Evolutionary conservation across 257 asterid species (phyloP).

Genomic region (Salvia miltiorrhiza): DNA sequence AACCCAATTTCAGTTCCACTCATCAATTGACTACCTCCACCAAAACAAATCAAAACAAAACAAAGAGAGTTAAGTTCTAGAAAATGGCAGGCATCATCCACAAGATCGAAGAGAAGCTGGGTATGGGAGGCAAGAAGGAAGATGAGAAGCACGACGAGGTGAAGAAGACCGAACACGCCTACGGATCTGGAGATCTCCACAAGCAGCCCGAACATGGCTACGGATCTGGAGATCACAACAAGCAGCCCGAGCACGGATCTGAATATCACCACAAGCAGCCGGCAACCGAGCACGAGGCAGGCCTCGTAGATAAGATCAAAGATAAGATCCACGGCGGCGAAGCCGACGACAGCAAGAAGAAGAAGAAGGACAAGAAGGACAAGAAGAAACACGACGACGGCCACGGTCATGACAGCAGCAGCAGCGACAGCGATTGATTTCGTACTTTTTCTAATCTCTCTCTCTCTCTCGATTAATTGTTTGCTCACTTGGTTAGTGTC

Average conservation of each 20-base stretch:
- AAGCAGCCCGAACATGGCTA: conserved; percentile 24
- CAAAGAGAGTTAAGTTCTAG: too few species aligned
- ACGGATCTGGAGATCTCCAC: conserved; percentile 18
- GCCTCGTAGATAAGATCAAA: conserved; percentile 36
- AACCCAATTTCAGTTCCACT: background rate
- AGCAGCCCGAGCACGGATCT: conserved; percentile 24
- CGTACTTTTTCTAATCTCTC: background rate
- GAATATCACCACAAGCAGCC: background rate
- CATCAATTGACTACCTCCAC: background rate
- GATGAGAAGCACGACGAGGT: conserved; percentile 34
- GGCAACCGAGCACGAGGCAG: conserved; percentile 36
- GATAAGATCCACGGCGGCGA: conserved; percentile 39
- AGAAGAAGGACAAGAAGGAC: conserved; percentile 21
- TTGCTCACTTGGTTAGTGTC: background rate
- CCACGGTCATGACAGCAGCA: conserved; percentile 31
- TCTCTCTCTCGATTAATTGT: too few species aligned
- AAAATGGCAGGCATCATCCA: conserved; percentile 69
- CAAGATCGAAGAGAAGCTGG: conserved; percentile 63
- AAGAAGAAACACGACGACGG: conserved; percentile 21
- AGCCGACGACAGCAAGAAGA: background rate
- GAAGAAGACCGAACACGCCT: conserved; percentile 32
- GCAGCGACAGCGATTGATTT: conserved; percentile 52
- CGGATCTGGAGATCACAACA: conserved; percentile 19
- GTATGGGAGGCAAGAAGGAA: conserved; percentile 61
- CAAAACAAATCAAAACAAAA: background rate